Base-by-base conservation (phyloP, 2,329 filamentous ascomycete genomes). In the Penicillium sp. region DNA sequence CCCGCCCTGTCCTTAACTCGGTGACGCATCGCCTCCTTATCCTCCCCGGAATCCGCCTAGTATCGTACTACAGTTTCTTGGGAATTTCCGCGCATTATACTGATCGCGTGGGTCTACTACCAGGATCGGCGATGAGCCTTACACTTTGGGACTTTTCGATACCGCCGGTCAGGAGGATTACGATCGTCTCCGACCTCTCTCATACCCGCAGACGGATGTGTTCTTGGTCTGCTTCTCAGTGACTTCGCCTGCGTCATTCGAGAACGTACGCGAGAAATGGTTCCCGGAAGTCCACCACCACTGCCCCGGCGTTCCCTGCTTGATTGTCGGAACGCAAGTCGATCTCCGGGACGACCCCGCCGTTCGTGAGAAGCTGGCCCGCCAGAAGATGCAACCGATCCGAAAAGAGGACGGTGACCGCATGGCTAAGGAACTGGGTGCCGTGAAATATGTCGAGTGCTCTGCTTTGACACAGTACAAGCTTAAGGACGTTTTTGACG, bases 101-200 rank as follows among this genome's bases (percentile, higher is more conserved):
- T 56, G 54, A 63, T 64, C 17, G 45, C 62, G 53, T 59, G 53
- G 46, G 26, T 38, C 35, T 60, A 41, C 49, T 47, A 52, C 26
- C 65, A 99, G 95, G 95, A 98, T 99, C 78, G 95, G 95, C 68
- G 95, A 98, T 78, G 95, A 99, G 81, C 95, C 95, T 63, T 98
- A 98, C 79, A 99, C 95, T 17, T 86, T 99, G 52, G 95, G 95
- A 62, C 86, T 99, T 30, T 99, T 98, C 77, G 95, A 99, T 89
- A 99, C 95, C 44, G 95, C 95, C 66, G 95, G 95, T 79, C 95
- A 99, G 84, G 95, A 99, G 86, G 94, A 99, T 89, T 98, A 98
- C 83, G 95, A 99, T 81, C 91, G 95, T 73, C 88, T 99, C 67
- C 91, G 95, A 75, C 95, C 95, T 52, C 88, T 98, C 64, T 98